Base-by-base conservation (phyloP, 2,329 filamentous ascomycete genomes). In the Plectosphaerella plurivora region DNA sequence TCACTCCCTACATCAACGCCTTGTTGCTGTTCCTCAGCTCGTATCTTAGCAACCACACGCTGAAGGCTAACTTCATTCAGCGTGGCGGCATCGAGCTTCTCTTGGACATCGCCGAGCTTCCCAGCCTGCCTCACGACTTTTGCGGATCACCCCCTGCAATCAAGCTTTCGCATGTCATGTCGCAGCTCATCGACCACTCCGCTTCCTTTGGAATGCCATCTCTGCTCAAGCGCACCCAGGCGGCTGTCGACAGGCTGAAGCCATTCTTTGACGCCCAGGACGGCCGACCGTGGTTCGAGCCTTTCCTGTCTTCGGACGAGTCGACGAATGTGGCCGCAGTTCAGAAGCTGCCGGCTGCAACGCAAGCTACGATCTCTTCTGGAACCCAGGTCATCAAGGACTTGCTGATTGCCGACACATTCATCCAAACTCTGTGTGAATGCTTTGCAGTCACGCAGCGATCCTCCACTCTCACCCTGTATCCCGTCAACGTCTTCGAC, bases 321-420 rank as follows among this genome's bases (percentile, higher is more conserved):
- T 64, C 58, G 20, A 47, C 63, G 28, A 54, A 61, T 5, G 53
- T 67, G 4, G 10, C n/a, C 18, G 16, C n/a, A 9, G 2, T 39
- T 14, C n/a, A 44, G 41, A 44, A 20, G 41, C 11, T 33, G 28
- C 28, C 28, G 37, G 63, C 70, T 18, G 71, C 71, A 44, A 59
- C 67, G 22, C 59, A 69, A 8, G 68, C 69, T n/a, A 68, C 76
- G 49, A 66, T 82, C 18, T 69, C 74, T 1, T 77, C 82, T 54
- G 91, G 91, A n/a, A 96, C 91, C 6, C 79, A 78, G 53, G 81
- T 89, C 57, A 83, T 87, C 51, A 96, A 94, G 66, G 84, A 89
- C 47, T 73, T 99, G 50, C 80, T 93, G 42, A 86, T 86, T 50
- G 78, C 88, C 11, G 88, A 95, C 63, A 86, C 84, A 3, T 79